Evolutionary conservation across 495 filamentous ascomycete species (phyloP), one percentile per base, ranked within the genome.

Genomic region (Articulospora tetracladia): DNA sequence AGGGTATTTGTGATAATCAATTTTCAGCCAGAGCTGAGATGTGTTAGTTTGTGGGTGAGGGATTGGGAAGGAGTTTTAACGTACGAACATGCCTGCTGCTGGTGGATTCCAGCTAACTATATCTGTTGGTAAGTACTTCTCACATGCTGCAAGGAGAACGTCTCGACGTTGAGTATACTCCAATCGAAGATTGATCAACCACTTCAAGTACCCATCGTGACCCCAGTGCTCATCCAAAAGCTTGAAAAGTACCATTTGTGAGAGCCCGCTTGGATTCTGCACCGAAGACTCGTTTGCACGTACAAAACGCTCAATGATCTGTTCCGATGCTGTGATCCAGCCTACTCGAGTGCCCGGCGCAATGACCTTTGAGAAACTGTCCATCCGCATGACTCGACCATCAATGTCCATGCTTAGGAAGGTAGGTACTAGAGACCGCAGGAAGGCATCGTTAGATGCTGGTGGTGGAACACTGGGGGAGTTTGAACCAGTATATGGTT

Each of bases 11-110:
- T 85, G 87, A 41, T 52, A 58, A 68, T 94, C 82, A 19, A 98
- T 76, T 56, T 86, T 78, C 34, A 98, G 77, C 94, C 94, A 97
- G 68, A 91, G 87, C 86, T 90, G 57, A 60, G 12, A 32, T 4
- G 26, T 8, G 34, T 60, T 55, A 53, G 53, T 47, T n/a, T 59
- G 27, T 12, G 1, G 28, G 15, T 3, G 23, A 13, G 27, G 23
- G 30, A 58, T 12, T 3, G 27, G n/a, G n/a, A 22, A 39, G 44
- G 25, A 13, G 55, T 47, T n/a, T n/a, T n/a, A 54, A 87, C 87
- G 79, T 74, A 91, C 88, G 80, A 98, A 98, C 94, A 98, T 98
- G 68, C 94, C 94, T n/a, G 94, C 93, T 34, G 80, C 79, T 1
- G 94, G 93, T 7, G 89, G 76, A 34, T 73, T 80, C 95, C 94